Conservation (phyloP, 306 rosid species). For the Acacia confusa region DNA sequence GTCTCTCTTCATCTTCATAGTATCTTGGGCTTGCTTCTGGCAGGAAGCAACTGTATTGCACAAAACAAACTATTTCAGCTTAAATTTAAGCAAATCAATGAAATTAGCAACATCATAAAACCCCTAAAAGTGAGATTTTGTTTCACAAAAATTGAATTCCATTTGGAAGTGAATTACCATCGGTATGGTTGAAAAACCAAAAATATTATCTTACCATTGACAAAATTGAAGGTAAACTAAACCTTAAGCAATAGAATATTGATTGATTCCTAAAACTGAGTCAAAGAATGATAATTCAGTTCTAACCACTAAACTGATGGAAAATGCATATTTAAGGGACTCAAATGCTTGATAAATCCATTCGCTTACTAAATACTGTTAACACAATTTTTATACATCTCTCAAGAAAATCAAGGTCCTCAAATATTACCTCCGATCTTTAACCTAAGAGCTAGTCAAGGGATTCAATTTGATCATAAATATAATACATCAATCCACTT, state of each 20-base stretch:
- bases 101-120: not conserved
- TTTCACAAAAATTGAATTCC: not conserved
- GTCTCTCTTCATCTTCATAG: conserved; percentile 1
- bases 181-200: too few relatives aligned
- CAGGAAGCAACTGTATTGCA: conserved; percentile 35
- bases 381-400: not conserved
- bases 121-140: not conserved
- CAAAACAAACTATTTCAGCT: conserved; percentile 7
- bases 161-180: too few relatives aligned
- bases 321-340: not conserved
- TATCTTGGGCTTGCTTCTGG: conserved; percentile 10
- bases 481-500: too few relatives aligned
- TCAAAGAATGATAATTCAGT: not conserved
- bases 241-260: too few relatives aligned
- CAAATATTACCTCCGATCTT: too few relatives aligned
- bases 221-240: too few relatives aligned
- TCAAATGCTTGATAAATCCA: not conserved
- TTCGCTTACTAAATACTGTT: not conserved
- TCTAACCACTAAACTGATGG: not conserved
- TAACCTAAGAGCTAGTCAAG: too few relatives aligned
- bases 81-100: not conserved
- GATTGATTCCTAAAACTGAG: not conserved
- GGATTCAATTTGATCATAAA: too few relatives aligned
- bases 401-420: too few relatives aligned
- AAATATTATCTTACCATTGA: too few relatives aligned